phyloP scores from a whole-genome alignment of 768 basidiomycete species.

The Tricholoma sp. region DNA sequence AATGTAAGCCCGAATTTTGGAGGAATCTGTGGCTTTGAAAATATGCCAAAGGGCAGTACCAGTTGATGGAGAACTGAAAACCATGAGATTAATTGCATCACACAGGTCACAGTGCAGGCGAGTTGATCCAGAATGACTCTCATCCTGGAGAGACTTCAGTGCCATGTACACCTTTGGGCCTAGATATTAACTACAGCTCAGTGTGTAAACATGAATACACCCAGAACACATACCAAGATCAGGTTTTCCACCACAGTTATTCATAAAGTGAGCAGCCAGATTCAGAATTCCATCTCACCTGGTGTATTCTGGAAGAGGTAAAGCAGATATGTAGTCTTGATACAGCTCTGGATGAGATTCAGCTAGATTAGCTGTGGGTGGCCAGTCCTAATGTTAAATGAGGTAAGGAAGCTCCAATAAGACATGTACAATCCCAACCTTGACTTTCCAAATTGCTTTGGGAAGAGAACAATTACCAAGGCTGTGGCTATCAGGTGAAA shows the following conservation, averaged over 20 bases:
- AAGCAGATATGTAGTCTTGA: slow-evolving; percentile 72
- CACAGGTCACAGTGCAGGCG: slow-evolving; percentile 91
- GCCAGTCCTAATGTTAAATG: slow-evolving; percentile 69
- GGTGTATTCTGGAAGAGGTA: slow-evolving; percentile 85
- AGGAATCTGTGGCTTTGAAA: slow-evolving; percentile 73
- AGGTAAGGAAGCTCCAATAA: background rate
- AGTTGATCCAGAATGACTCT: slow-evolving; percentile 76
- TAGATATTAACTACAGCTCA: slow-evolving; percentile 22
- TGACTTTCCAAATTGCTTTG: background rate
- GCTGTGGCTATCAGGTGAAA: background rate
- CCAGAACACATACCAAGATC: slow-evolving; percentile 55
- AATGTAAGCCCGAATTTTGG: slow-evolving; percentile 69
- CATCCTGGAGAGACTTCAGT: slow-evolving; percentile 58
- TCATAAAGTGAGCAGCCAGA: slow-evolving; percentile 81
- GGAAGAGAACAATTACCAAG: background rate
- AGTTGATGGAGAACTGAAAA: slow-evolving; percentile 53
- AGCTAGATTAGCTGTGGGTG: slow-evolving; percentile 79
- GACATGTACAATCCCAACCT: background rate
- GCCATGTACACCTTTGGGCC: slow-evolving; percentile 96
- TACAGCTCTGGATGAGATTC: slow-evolving; percentile 75
- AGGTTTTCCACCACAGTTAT: slow-evolving; percentile 59
- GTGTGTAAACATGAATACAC: slow-evolving; percentile 12
- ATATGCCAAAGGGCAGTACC: slow-evolving; percentile 88
- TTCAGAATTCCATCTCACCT: slow-evolving; percentile 84
- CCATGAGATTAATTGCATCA: slow-evolving; percentile 88